Evolutionary conservation across 2,329 filamentous ascomycete species (phyloP), one percentile per base, ranked within the genome.

Genomic region (Beauveria bassiana): DNA sequence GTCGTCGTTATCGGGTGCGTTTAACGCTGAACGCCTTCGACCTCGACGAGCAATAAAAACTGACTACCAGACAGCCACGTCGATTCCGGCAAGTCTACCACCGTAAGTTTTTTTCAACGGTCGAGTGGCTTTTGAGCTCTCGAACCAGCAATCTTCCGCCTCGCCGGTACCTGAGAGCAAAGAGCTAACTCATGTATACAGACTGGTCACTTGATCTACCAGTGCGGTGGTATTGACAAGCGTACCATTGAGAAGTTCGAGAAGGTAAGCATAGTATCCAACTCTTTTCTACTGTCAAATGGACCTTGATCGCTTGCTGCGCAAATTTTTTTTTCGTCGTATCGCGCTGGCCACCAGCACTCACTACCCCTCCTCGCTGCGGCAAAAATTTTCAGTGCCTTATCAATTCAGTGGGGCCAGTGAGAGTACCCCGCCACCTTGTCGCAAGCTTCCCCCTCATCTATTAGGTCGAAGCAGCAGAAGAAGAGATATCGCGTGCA

Each of bases 191-290:
- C 64, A 71, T 38, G 66, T 70, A 70, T 70, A 73, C 71, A 79
- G 78, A 89, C 81, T 73, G 86, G 88, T 80, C 88, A 93, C 86
- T 88, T 99, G 88, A 98, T 99, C 90, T 98, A 98, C 92, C 93
- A 99, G 90, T 98, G 95, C 86, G 95, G 95, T 89, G 95, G 95
- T 91, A 99, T 98, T 78, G 95, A 99, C 91, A 92, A 93, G 87
- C 93, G 95, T 92, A 98, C 93, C 81, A 99, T 99, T 79, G 95
- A 99, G 90, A 99, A 99, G 90, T 99, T 99, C 88, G 95, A 99
- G 93, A 99, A 99, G 91, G 92, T 96, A 81, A 78, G 86, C 64
- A 45, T 64, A 59, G 60, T 67, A 66, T 40, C 60, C 52, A 61
- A 62, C 63, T 20, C 20, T 34, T 49, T 47, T 34, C 5, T 20